Evolutionary conservation across 306 rosid genomes (phyloP).

Genomic region (Alnus rubra): DNA sequence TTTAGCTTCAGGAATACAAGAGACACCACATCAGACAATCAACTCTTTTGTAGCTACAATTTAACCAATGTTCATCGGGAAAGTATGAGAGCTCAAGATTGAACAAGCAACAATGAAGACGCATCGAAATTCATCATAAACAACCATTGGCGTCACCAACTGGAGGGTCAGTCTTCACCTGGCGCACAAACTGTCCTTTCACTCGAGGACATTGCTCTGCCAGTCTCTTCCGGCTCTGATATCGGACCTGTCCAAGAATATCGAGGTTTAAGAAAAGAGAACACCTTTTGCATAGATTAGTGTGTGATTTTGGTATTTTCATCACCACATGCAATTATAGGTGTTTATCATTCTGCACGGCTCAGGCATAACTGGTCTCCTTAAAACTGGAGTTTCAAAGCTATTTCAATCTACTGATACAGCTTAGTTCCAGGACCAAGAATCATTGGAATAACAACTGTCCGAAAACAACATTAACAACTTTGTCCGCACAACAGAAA

Average conservation of each 20-base stretch:
- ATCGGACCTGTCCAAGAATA: slow-evolving; percentile 52
- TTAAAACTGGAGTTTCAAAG: slow-evolving; percentile 3
- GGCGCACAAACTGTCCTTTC: slow-evolving; percentile 72
- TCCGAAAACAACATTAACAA: background rate
- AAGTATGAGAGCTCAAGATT: slow-evolving; percentile 11
- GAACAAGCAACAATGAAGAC: slow-evolving; percentile 15
- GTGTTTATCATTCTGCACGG: background rate
- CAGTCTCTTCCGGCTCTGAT: slow-evolving; percentile 57
- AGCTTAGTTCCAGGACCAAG: background rate
- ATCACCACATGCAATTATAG: slow-evolving; percentile 3
- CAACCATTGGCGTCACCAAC: slow-evolving; percentile 32
- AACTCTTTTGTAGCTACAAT: slow-evolving; percentile 15
- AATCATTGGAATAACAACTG: background rate
- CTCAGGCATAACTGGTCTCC: slow-evolving; percentile 10
- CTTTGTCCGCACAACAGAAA: background rate
- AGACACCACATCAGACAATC: slow-evolving; percentile 29
- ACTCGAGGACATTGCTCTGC: slow-evolving; percentile 77
- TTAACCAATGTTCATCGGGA: slow-evolving; percentile 10
- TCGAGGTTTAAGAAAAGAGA: background rate
- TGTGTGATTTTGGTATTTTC: background rate
- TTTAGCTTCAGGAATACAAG: slow-evolving; percentile 23
- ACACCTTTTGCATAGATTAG: background rate
- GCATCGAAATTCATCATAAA: slow-evolving; percentile 29
- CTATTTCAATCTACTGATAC: background rate
- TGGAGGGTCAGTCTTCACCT: slow-evolving; percentile 36